Conservation (phyloP, 306 rosid genomes). For the Ochetophila trinervis region DNA sequence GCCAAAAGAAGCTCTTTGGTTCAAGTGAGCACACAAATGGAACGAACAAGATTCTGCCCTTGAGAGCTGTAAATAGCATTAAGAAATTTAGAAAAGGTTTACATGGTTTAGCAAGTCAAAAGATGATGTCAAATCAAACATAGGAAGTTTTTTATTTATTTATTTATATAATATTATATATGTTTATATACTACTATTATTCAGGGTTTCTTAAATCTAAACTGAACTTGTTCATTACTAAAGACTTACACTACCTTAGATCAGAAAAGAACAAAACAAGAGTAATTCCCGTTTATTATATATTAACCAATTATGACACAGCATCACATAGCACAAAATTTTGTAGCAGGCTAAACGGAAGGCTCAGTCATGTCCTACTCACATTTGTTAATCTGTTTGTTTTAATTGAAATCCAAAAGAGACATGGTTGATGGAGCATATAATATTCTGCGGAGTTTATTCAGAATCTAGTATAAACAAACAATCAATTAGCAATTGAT, state of each 20-base stretch:
- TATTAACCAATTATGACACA: not conserved
- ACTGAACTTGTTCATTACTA: not conserved
- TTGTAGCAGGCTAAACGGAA: not conserved
- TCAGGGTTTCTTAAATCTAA: too few species aligned
- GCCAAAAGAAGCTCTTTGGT: constrained; percentile 67
- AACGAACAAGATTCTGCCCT: constrained; percentile 9
- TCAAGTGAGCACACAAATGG: constrained; percentile 31
- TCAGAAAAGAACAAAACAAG: constrained; percentile 1
- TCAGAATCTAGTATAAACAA: not conserved
- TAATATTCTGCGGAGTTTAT: constrained; percentile 2
- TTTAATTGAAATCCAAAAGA: not conserved
- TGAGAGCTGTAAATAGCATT: constrained; percentile 21
- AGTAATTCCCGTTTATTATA: not conserved
- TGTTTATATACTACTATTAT: too few species aligned
- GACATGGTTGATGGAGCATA: not conserved
- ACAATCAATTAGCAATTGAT: not conserved
- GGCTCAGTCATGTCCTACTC: not conserved
- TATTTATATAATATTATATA: too few species aligned
- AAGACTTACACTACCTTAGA: constrained; percentile 5
- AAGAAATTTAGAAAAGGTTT: constrained; percentile 6
- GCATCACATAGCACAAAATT: constrained; percentile 1
- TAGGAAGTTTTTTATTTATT: too few species aligned
- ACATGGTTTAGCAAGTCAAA: not conserved
- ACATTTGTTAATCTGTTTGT: constrained; percentile 3
- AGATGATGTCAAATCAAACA: not conserved